Percentiles rank a stretch among this genome's conserved stretches.
Conservation (phyloP, 306 rosid species). For the Begonia masoniana region DNA sequence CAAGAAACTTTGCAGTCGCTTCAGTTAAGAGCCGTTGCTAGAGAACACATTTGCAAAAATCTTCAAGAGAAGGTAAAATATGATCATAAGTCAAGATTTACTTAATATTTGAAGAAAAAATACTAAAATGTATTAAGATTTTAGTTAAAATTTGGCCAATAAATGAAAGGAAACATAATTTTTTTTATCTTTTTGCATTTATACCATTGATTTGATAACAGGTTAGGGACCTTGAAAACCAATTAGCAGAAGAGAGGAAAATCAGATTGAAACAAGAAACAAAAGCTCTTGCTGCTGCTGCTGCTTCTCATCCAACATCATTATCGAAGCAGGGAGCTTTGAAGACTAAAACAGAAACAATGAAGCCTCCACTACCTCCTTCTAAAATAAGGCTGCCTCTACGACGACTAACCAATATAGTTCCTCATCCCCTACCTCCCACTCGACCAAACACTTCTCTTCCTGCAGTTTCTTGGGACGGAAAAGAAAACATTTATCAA, state of each 20-base stretch:
- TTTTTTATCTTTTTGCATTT: not conserved
- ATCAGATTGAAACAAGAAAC: slow-evolving; percentile 65
- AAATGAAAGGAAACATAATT: not conserved
- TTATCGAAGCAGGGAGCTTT: slow-evolving; percentile 18
- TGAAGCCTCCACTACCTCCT: slow-evolving; percentile 80
- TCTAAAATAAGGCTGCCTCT: slow-evolving; percentile 59
- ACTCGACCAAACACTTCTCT: slow-evolving; percentile 21
- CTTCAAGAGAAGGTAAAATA: slow-evolving; percentile 80
- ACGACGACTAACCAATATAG: slow-evolving; percentile 42
- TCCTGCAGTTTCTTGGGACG: slow-evolving; percentile 13
- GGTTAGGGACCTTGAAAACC: slow-evolving; percentile 91
- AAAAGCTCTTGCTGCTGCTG: slow-evolving; percentile 47
- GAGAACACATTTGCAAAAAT: slow-evolving; percentile 60
- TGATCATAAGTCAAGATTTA: slow-evolving; percentile 1
- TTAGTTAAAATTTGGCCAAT: no score
- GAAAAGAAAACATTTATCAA: slow-evolving; percentile 60
- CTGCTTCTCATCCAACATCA: slow-evolving; percentile 43
- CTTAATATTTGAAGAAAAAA: not conserved
- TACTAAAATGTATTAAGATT: no score
- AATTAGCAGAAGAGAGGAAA: slow-evolving; percentile 77
- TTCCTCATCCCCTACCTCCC: slow-evolving; percentile 46
- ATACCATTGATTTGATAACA: slow-evolving; percentile 11
- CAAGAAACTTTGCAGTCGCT: slow-evolving; percentile 59
- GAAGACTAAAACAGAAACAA: slow-evolving; percentile 21
- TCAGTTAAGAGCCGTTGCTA: slow-evolving; percentile 69